Base-by-base conservation (phyloP, 169 alveolate species). In the Plasmodium ovale region DNA sequence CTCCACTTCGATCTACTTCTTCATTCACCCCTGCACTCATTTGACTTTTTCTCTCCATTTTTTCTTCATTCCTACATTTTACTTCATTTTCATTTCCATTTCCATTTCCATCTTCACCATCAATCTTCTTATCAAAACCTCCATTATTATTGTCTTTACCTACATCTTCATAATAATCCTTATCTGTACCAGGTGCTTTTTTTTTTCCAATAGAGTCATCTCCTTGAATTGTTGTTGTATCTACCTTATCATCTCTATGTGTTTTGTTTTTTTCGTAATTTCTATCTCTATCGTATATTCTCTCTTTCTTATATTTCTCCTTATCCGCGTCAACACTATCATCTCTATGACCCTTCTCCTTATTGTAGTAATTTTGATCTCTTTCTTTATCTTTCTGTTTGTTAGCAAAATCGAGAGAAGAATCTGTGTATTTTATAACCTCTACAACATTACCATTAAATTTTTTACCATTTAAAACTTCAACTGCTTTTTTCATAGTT, bases 401-500 rank as follows among this genome's bases (percentile, higher is more conserved):
- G 9, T 9, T 23, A 14, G 16, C 23, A 19, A 39, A 3, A 35
- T 33, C 25, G 1, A 74, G 49, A 5, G 51, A 37, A 0, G 88
- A 74, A 31, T 74, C 88, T 10, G 10, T 31, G 62, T 60, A 74
- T 74, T 47, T 74, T 29, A 92, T 58, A 10, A 93, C 92, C 54
- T 88, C 93, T 4, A 93, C 82, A n/a, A 54, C 21, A 49, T 72
- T 87, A 1, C 87, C 87, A 10, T 89, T 92, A 14, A 93, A 89
- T 39, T 88, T 91, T 77, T 92, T 88, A 23, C 96, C 96, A 69
- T 88, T 65, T 54, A 93, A 89, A 1, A 85, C 95, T 6, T 93
- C 95, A 56, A 92, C 70, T 4, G 97, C 97, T 16, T 88, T 88
- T 58, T 89, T 93, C 85, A 93, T 91, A 6, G 92, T 91, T 37